Conservation (phyloP, 2,329 filamentous ascomycete genomes). For the Scedosporium dehoogii region DNA sequence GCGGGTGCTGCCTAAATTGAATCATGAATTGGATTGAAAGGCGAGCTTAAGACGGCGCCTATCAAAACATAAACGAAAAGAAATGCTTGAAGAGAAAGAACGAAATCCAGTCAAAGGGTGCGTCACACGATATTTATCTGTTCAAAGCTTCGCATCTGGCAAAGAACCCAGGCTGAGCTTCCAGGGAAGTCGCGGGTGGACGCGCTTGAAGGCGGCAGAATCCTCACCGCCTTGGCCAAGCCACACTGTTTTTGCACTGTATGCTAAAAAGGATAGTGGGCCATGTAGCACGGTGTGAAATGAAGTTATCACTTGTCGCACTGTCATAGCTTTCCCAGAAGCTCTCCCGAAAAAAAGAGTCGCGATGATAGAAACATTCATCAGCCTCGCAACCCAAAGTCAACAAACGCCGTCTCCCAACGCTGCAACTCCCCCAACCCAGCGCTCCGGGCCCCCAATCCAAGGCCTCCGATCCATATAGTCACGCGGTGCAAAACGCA, state of each 20-base stretch:
- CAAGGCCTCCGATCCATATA: not conserved
- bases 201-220: not conserved
- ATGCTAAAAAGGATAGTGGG: not conserved
- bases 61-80: no score
- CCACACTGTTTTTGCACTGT: not conserved
- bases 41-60: no score
- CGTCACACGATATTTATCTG: no score
- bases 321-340: not conserved
- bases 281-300: not conserved
- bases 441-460: not conserved
- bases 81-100: not conserved
- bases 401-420: not conserved
- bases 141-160: not conserved
- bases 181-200: not conserved
- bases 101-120: not conserved
- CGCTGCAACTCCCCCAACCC: not conserved
- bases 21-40: not conserved
- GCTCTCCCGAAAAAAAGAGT: not conserved
- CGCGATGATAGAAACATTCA: not conserved
- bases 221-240: not conserved
- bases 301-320: not conserved
- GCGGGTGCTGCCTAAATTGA: not conserved
- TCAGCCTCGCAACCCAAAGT: not conserved
- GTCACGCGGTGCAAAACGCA: not conserved
- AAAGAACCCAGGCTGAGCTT: not conserved